Base-by-base conservation (phyloP, 2,329 filamentous ascomycete species). In the Monosporascus sp. region DNA sequence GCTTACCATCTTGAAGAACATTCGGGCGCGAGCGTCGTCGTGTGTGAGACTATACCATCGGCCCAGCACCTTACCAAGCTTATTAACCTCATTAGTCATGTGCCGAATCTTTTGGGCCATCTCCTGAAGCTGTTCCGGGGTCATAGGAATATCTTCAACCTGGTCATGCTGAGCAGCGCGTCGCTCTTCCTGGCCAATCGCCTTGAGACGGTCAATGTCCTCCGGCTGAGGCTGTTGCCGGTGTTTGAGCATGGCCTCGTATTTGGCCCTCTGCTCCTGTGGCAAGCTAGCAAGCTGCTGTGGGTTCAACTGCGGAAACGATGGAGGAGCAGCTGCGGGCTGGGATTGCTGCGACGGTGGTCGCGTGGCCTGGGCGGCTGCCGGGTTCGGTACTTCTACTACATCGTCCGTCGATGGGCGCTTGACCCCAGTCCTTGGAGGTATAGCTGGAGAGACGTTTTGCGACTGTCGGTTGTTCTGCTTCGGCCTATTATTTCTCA, bases 1-100 rank as follows among this genome's bases (percentile, higher is more conserved):
- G 73, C 78, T 72, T 70, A 82, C 79, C 56, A 72, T 72, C 60
- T 73, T 74, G 69, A 82, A 80, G 57, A 80, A 82, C 68, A 74
- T 72, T 58, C 70, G 75, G 5, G 78, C 76, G 38, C 78, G 74
- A 11, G 59, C 62, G 51, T 83, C 79, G 53, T 83, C 78, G 17
- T 68, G 70, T 1, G 76, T 77, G 20, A 75, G 61, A 3, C 64
- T 60, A 55, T 78, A 82, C 78, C 78, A 82, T 22, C 68, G 74
- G 28, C 65, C 68, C 4, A 82, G 62, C 1, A 69, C 68, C 52
- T 72, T 74, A 18, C 72, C 73, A 20, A 81, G 66, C 57, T 75
- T 77, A 20, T 58, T 61, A 65, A 81, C 74, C 24, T 78, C 73
- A 0, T 63, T 57, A 2, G 70, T 66, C 22, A 76, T 71, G 7